phyloP scores from a whole-genome alignment of 441 rosid genomes.

The Euphorbia schlechtendalii region DNA sequence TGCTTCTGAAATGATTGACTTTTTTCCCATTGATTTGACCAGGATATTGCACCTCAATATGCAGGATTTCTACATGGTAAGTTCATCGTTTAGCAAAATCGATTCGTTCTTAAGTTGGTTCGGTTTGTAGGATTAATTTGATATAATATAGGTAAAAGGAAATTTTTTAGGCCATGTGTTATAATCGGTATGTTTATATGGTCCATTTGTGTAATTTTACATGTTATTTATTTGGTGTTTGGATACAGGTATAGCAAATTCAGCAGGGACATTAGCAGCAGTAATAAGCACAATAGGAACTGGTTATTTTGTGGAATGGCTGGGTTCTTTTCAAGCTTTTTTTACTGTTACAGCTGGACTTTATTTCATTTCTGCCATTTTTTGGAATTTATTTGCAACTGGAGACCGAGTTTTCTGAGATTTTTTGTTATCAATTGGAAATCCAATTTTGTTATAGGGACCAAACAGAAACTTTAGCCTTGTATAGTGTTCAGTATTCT shows the following conservation, averaged over 20 bases:
- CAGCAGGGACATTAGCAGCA: slow-evolving; percentile 90
- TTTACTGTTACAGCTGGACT: slow-evolving; percentile 69
- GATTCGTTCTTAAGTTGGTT: too few relatives aligned
- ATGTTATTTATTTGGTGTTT: too few relatives aligned
- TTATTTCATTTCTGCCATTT: slow-evolving; percentile 56
- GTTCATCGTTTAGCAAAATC: background rate
- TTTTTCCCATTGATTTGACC: slow-evolving; percentile 7
- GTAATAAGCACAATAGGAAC: slow-evolving; percentile 91
- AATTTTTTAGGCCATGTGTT: too few relatives aligned
- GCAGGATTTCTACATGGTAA: slow-evolving; percentile 87
- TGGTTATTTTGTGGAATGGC: slow-evolving; percentile 84
- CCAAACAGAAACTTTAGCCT: too few relatives aligned
- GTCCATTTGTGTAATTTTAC: too few relatives aligned
- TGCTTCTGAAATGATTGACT: background rate
- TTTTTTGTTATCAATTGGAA: too few relatives aligned
- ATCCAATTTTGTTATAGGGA: too few relatives aligned
- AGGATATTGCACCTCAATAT: slow-evolving; percentile 84
- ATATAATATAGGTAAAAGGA: too few relatives aligned
- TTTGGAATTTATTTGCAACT: slow-evolving; percentile 66
- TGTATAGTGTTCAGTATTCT: too few relatives aligned
- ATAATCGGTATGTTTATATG: too few relatives aligned
- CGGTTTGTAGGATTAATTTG: too few relatives aligned
- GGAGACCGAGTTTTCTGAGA: slow-evolving; percentile 73
- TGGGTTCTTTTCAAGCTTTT: slow-evolving; percentile 89
- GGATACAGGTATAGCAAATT: slow-evolving; percentile 61